Conservation (phyloP, 306 rosid genomes). For the Lotus japonicus region DNA sequence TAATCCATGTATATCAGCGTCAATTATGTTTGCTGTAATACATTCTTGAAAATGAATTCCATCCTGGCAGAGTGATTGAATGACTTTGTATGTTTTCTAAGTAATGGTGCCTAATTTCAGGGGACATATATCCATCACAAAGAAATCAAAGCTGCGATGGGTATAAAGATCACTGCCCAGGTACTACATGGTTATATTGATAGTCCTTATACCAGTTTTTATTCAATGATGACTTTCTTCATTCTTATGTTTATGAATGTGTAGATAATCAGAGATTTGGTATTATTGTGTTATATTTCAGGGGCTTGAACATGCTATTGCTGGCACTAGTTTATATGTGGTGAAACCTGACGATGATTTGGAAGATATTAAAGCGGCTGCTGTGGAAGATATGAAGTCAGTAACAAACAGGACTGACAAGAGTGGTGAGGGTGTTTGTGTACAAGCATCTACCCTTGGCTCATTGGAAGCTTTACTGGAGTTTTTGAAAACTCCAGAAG, state of each 20-base stretch:
- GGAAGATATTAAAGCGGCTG: slow-evolving; percentile 63
- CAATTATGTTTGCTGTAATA: background rate
- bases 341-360: slow-evolving; percentile 82
- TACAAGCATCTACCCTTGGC: slow-evolving; percentile 96
- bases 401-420: slow-evolving; percentile 86
- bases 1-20: background rate
- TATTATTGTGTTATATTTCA: slow-evolving; percentile 26
- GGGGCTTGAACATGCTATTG: slow-evolving; percentile 98
- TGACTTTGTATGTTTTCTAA: slow-evolving; percentile 1
- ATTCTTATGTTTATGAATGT: background rate
- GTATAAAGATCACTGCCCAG: slow-evolving; percentile 93
- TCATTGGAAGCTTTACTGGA: slow-evolving; percentile 94
- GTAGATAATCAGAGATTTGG: background rate
- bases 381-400: slow-evolving; percentile 79
- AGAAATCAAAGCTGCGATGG: slow-evolving; percentile 98
- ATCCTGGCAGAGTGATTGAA: background rate
- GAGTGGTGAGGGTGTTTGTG: slow-evolving; percentile 95
- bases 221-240: background rate
- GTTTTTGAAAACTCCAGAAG: slow-evolving; percentile 83
- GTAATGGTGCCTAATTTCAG: slow-evolving; percentile 43
- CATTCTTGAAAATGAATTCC: background rate
- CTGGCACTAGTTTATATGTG: slow-evolving; percentile 81
- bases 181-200: slow-evolving; percentile 37
- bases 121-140: slow-evolving; percentile 87
- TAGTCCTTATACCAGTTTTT: slow-evolving; percentile 3